Conservation (phyloP, 768 basidiomycete species). For the Ephemerocybe angulata region DNA sequence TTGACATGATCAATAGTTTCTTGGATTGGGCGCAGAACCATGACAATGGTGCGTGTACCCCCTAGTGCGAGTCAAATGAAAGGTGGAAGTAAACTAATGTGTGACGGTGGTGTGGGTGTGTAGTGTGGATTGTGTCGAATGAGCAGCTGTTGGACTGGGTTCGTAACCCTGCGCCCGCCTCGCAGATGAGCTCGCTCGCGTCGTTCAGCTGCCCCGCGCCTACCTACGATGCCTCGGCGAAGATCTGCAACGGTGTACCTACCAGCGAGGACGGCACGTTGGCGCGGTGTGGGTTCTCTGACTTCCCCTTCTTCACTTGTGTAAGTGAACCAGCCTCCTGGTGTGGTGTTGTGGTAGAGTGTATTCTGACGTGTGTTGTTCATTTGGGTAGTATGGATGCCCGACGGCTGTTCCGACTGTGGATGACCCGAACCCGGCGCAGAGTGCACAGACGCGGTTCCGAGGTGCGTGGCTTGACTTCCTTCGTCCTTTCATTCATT, state of each 20-base stretch:
- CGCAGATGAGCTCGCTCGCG: conserved; percentile 49
- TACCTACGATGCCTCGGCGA: conserved; percentile 43
- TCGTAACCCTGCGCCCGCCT: conserved; percentile 59
- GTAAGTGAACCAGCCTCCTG: conserved; percentile 36
- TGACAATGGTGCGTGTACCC: conserved; percentile 45
- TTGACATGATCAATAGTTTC: conserved; percentile 75
- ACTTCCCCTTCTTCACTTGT: conserved; percentile 79
- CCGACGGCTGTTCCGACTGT: conserved; percentile 52
- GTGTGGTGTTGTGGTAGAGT: too few relatives aligned
- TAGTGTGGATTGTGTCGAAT: conserved; percentile 73
- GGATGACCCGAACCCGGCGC: conserved; percentile 62
- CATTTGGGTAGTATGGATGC: conserved; percentile 61
- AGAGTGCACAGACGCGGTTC: conserved; percentile 50
- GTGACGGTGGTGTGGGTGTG: too few relatives aligned
- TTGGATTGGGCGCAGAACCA: conserved; percentile 79
- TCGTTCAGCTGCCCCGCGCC: conserved; percentile 66
- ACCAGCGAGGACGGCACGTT: conserved; percentile 61
- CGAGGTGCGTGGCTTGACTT: conserved; percentile 42
- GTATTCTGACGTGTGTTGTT: too few relatives aligned
- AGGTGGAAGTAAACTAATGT: background rate
- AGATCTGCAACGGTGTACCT: conserved; percentile 79
- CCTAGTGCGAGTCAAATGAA: background rate
- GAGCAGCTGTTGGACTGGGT: conserved; percentile 75
- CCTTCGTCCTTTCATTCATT: background rate
- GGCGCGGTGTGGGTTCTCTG: conserved; percentile 58